Evolutionary conservation across 768 basidiomycete genomes (phyloP).

Genomic region (Lactarius pseudohatsudake): DNA sequence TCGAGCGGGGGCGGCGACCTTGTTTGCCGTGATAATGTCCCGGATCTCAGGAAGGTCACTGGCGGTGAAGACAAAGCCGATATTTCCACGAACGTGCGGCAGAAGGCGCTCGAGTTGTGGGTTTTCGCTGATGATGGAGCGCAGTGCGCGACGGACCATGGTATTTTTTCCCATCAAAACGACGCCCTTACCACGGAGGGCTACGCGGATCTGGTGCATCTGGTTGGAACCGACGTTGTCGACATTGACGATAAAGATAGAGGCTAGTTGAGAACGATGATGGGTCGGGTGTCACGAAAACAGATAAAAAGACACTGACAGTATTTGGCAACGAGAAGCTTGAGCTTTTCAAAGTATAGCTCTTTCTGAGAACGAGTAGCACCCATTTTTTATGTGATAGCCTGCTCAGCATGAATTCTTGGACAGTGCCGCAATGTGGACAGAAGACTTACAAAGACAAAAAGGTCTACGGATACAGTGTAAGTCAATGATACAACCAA

Average conservation of each 20-base stretch:
- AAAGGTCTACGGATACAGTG: conserved; percentile 23
- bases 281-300: neutral
- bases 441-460: conserved; percentile 13
- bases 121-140: conserved; percentile 82
- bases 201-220: conserved; percentile 95
- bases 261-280: conserved; percentile 53
- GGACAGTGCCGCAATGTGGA: neutral
- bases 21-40: conserved; percentile 91
- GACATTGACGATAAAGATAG: conserved; percentile 98
- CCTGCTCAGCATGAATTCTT: conserved; percentile 19
- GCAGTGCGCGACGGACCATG: conserved; percentile 98
- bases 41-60: conserved; percentile 93
- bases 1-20: conserved; percentile 97
- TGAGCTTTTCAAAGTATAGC: conserved; percentile 89
- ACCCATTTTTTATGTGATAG: conserved; percentile 64
- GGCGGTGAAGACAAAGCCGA: conserved; percentile 97
- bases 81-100: conserved; percentile 94
- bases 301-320: conserved; percentile 48
- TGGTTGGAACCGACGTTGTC: conserved; percentile 99
- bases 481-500: conserved; percentile 30
- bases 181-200: conserved; percentile 94
- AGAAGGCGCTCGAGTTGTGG: conserved; percentile 97
- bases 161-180: conserved; percentile 99
- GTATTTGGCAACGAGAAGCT: conserved; percentile 87
- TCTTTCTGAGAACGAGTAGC: conserved; percentile 87